A percentile compares a stretch with the other conserved stretches of the same genome.
These are phyloP conservation scores for Psidium friedrichsthalianum DNA, from an alignment of 345 rosid species.

Conservation along the genomic window DNA sequence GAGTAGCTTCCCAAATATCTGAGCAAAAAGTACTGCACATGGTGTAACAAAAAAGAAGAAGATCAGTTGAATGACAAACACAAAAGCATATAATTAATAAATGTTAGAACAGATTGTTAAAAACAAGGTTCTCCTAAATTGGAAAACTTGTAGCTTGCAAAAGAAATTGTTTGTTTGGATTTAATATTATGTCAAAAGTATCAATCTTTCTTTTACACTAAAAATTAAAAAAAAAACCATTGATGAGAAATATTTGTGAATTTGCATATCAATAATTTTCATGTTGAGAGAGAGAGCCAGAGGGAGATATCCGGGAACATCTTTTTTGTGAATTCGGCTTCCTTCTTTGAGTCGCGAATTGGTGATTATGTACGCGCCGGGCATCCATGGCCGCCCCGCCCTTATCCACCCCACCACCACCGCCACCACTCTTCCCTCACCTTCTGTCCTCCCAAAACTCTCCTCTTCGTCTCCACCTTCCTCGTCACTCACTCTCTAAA, in stretches of 20 bases:
- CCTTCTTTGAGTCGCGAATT: not conserved
- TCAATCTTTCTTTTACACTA: not conserved
- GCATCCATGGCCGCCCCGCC: slow-evolving; percentile 25
- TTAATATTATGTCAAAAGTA: not conserved
- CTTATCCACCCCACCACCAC: too few relatives aligned
- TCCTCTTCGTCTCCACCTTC: slow-evolving; percentile 13
- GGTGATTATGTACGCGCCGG: slow-evolving; percentile 2
- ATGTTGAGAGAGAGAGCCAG: too few relatives aligned
- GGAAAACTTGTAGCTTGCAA: not conserved
- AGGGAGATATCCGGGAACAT: too few relatives aligned
- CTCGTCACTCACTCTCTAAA: slow-evolving; percentile 1
- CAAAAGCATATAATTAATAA: not conserved
- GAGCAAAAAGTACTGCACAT: not conserved
- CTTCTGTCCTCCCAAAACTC: slow-evolving; percentile 1
- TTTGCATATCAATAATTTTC: too few relatives aligned
- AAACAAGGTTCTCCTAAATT: not conserved
- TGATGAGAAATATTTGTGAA: too few relatives aligned
- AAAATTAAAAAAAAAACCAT: not conserved
- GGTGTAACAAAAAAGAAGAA: not conserved
- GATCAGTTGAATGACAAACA: not conserved
- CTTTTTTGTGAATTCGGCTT: too few relatives aligned
- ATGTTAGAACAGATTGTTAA: not conserved
- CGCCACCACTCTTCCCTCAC: slow-evolving; percentile 6
- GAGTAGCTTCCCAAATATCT: not conserved
- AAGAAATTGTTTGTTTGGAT: not conserved